A percentile compares a stretch with the other conserved stretches of the same genome.
phyloP scores from a whole-genome alignment of 1,284 basidiomycete genomes.

The Amylostereum chailletii region DNA sequence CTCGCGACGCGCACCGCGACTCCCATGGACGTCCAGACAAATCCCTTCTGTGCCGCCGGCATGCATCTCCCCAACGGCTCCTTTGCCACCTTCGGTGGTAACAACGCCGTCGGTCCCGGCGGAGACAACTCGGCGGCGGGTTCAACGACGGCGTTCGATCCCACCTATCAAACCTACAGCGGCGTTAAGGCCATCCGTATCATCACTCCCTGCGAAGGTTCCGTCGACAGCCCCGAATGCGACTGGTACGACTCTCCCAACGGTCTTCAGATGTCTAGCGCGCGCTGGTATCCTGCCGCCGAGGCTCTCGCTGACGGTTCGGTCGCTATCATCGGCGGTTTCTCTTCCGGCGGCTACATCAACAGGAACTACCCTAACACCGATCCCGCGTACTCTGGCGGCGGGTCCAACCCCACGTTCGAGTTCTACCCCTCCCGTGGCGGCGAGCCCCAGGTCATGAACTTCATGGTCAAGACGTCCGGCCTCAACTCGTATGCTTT shows the following conservation, averaged over 20 bases:
- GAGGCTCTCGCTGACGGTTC: conserved; percentile 64
- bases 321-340: conserved; percentile 72
- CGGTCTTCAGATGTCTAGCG: conserved; percentile 63
- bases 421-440: conserved; percentile 78
- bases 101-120: conserved; percentile 58
- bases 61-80: conserved; percentile 39
- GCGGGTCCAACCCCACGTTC: conserved; percentile 59
- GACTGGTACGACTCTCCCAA: conserved; percentile 73
- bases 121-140: conserved; percentile 44
- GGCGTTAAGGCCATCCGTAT: conserved; percentile 64
- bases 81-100: conserved; percentile 39
- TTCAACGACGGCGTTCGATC: conserved; percentile 43
- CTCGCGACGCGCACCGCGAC: conserved; percentile 39
- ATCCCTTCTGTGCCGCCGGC: conserved; percentile 78
- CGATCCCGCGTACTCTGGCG: conserved; percentile 58
- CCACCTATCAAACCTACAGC: conserved; percentile 57
- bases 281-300: conserved; percentile 86
- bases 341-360: conserved; percentile 81
- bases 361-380: conserved; percentile 73
- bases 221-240: conserved; percentile 47
- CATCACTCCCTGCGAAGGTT: conserved; percentile 62
- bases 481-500: conserved; percentile 89
- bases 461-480: conserved; percentile 75
- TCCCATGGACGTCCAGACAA: conserved; percentile 68
- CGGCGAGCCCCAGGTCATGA: conserved; percentile 49